A percentile compares a stretch with the other conserved stretches of the same genome.
Conservation (phyloP, 2,329 filamentous ascomycete species). For the Gyromitra esculenta region DNA sequence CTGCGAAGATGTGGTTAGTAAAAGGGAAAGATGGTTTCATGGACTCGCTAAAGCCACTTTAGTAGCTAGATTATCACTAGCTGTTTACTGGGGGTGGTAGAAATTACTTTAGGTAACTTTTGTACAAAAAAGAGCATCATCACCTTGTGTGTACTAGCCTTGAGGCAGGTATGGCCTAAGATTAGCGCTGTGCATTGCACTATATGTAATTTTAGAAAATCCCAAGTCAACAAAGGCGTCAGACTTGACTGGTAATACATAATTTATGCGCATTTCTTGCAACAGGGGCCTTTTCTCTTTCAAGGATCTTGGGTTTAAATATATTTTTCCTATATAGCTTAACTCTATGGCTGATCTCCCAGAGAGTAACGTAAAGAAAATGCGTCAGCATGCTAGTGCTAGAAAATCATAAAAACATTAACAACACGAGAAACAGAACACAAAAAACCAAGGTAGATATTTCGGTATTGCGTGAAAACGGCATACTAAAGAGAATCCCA, state of each 20-base stretch:
- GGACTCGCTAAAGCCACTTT: background rate
- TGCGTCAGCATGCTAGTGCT: background rate
- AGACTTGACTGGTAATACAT: too few species aligned
- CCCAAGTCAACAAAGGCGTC: too few species aligned
- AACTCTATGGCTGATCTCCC: background rate
- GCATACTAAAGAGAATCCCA: background rate
- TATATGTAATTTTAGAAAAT: too few species aligned
- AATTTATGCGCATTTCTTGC: too few species aligned
- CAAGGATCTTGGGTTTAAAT: too few species aligned
- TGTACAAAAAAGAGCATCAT: too few species aligned
- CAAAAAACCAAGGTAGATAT: background rate
- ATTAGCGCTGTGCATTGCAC: too few species aligned
- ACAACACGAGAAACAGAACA: background rate
- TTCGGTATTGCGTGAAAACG: constrained; percentile 11
- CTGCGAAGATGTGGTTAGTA: too few species aligned
- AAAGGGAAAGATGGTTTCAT: background rate
- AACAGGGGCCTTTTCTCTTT: too few species aligned
- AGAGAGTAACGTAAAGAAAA: constrained; percentile 1
- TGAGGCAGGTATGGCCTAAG: too few species aligned
- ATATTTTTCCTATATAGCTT: background rate
- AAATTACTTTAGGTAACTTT: too few species aligned
- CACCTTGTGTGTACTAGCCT: too few species aligned
- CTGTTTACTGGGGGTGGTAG: background rate
- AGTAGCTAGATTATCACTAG: background rate
- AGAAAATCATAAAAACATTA: constrained; percentile 20